A percentile compares a stretch with the other conserved stretches of the same genome.
Evolutionary conservation across 108 stramenopile genomes (phyloP).

Genomic region (Fragilaria radians): DNA sequence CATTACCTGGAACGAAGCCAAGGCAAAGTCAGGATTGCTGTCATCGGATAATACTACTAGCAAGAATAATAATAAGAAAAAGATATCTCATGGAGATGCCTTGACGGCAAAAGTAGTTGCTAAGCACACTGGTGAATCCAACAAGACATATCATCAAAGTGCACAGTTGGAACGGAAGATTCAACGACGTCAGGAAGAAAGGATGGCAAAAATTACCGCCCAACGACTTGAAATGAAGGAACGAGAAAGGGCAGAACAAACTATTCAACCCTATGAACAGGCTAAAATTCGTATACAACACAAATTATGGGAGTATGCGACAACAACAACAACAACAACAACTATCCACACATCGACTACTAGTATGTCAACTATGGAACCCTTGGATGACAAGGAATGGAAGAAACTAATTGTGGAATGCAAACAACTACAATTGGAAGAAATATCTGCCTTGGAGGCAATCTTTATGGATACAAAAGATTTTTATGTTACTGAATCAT

Average conservation of each 20-base stretch:
- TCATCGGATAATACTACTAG: neutral
- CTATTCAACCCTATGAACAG: slow-evolving; percentile 18
- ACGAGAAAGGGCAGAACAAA: slow-evolving; percentile 6
- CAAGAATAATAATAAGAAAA: slow-evolving; percentile 14
- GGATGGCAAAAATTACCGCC: slow-evolving; percentile 10
- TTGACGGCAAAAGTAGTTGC: slow-evolving; percentile 7
- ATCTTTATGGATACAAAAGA: slow-evolving; percentile 26
- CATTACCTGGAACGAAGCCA: slow-evolving; percentile 46
- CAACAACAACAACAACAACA: neutral
- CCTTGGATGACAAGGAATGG: no score
- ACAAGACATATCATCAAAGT: neutral
- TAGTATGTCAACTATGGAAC: neutral
- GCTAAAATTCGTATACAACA: slow-evolving; percentile 8
- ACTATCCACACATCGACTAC: neutral
- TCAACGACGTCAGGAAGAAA: slow-evolving; percentile 23
- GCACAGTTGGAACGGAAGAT: slow-evolving; percentile 7
- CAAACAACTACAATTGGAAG: slow-evolving; percentile 37
- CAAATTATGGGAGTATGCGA: slow-evolving; percentile 6
- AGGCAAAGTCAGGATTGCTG: slow-evolving; percentile 27
- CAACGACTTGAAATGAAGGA: slow-evolving; percentile 6
- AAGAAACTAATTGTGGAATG: slow-evolving; percentile 18
- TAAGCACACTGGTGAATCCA: slow-evolving; percentile 4
- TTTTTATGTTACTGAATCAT: slow-evolving; percentile 8
- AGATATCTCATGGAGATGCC: slow-evolving; percentile 7
- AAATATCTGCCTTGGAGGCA: slow-evolving; percentile 33